Conservation (phyloP, 1,284 basidiomycete genomes). For the Irpex lacteus region DNA sequence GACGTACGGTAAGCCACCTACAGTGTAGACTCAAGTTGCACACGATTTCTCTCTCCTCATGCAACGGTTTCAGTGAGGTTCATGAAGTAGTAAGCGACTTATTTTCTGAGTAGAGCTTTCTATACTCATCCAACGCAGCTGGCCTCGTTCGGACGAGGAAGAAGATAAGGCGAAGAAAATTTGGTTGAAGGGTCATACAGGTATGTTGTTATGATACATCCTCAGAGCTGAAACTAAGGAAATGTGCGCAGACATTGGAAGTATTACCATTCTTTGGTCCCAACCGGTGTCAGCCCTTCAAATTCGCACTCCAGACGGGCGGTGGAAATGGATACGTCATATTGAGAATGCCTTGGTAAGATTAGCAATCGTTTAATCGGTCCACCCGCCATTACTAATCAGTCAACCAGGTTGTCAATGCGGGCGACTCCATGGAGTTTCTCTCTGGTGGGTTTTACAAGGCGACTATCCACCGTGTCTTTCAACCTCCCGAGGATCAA, state of each 20-base stretch:
- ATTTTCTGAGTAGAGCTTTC: not conserved
- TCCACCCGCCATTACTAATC: not conserved
- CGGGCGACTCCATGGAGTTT: constrained; percentile 42
- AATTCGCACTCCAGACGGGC: constrained; percentile 46
- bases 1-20: constrained; percentile 16
- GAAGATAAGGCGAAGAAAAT: constrained; percentile 52
- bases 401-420: constrained; percentile 34
- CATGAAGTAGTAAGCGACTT: constrained; percentile 47
- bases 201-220: constrained; percentile 25
- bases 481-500: constrained; percentile 50
- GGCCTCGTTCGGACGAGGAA: constrained; percentile 47
- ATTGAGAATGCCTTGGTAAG: constrained; percentile 57
- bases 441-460: constrained; percentile 44
- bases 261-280: constrained; percentile 56
- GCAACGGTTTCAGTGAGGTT: constrained; percentile 38
- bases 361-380: not conserved
- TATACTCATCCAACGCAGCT: constrained; percentile 23
- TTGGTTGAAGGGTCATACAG: constrained; percentile 63
- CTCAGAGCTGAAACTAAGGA: too few species aligned
- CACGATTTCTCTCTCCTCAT: too few species aligned
- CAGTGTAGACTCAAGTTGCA: not conserved
- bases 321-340: constrained; percentile 60
- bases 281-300: constrained; percentile 61
- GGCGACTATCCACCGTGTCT: constrained; percentile 41
- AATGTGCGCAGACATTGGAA: constrained; percentile 47